Evolutionary conservation across 345 rosid species (phyloP).

Genomic region (Citrus inodora): DNA sequence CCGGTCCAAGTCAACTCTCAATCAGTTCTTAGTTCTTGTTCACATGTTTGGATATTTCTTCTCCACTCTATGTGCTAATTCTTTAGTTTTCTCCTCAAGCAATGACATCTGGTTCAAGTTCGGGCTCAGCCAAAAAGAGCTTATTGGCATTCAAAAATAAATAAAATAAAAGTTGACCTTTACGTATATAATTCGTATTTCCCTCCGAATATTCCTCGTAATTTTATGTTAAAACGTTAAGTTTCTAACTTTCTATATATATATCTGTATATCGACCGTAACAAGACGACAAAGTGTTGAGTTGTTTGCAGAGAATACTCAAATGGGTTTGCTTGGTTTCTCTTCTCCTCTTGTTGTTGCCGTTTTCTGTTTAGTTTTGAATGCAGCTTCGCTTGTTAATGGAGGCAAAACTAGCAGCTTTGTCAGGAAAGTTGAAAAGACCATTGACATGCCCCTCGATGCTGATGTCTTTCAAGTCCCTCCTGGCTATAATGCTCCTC

Average conservation of each 20-base stretch:
- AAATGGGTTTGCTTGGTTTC: constrained; percentile 25
- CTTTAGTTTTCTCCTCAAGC: neutral
- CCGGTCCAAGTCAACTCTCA: neutral
- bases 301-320: neutral
- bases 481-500: constrained; percentile 89
- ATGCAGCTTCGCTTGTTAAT: constrained; percentile 37
- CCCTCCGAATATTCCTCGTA: constrained; percentile 27
- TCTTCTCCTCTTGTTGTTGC: constrained; percentile 15
- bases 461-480: constrained; percentile 69
- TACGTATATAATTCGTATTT: neutral
- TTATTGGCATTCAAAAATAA: neutral
- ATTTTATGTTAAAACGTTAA: neutral
- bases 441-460: constrained; percentile 71
- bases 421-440: constrained; percentile 48
- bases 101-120: neutral
- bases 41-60: neutral
- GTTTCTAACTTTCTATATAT: too few species aligned
- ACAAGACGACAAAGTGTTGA: neutral
- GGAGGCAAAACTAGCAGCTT: constrained; percentile 72
- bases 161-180: constrained; percentile 5
- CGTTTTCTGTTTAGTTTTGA: constrained; percentile 39
- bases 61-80: too few species aligned
- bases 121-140: neutral
- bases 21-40: neutral
- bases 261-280: neutral